Conservation (phyloP, 2,329 filamentous ascomycete species). For the Xylaria sp. region DNA sequence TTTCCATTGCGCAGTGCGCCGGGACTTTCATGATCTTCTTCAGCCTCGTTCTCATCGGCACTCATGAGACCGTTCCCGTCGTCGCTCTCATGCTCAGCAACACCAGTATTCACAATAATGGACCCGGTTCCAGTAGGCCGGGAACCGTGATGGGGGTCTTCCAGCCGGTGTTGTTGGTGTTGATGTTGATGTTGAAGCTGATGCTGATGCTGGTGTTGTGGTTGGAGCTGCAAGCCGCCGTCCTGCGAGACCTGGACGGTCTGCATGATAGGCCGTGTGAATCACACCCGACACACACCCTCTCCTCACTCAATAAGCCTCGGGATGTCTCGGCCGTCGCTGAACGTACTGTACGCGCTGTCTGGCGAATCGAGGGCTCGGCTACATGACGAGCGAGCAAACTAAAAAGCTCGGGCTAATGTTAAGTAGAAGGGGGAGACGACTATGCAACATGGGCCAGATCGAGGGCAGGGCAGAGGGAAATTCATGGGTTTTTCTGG, state of each 20-base stretch:
- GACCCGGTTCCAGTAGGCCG: constrained; percentile 35
- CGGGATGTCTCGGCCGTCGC: constrained; percentile 24
- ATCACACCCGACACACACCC: background rate
- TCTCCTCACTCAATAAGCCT: background rate
- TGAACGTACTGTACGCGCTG: constrained; percentile 3
- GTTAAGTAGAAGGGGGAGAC: constrained; percentile 54
- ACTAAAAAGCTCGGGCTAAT: constrained; percentile 56
- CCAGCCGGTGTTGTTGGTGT: constrained; percentile 21
- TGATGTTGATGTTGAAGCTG: constrained; percentile 21
- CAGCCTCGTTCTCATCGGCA: constrained; percentile 54
- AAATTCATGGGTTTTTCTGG: constrained; percentile 25
- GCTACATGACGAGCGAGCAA: constrained; percentile 46
- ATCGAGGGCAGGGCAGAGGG: constrained; percentile 3
- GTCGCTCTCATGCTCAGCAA: constrained; percentile 58
- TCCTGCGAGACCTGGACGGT: constrained; percentile 43
- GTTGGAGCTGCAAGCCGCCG: constrained; percentile 32
- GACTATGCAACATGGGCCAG: constrained; percentile 14
- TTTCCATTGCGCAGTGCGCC: constrained; percentile 61
- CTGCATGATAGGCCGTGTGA: constrained; percentile 38
- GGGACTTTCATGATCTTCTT: constrained; percentile 48
- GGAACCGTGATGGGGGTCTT: constrained; percentile 42
- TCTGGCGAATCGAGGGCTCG: constrained; percentile 37
- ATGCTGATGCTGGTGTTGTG: constrained; percentile 10
- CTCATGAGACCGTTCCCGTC: constrained; percentile 57
- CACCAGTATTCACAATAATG: background rate